Evolutionary conservation across 805 yeast species (phyloP), one percentile per base, ranked within the genome.

Genomic region (Tetrapisispora arboricola): DNA sequence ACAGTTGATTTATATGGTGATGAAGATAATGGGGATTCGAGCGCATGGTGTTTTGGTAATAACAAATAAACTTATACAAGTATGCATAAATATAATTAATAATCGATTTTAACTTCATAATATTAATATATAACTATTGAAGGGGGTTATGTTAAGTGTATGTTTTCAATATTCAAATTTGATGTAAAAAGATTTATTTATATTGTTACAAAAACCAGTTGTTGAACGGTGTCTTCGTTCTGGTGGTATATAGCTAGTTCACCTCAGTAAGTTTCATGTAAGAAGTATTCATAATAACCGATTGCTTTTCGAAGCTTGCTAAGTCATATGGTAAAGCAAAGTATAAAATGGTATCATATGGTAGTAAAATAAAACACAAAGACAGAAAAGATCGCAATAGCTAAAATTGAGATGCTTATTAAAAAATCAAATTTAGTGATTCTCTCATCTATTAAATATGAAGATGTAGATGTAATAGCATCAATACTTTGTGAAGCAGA

Each of bases 41-140:
- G 51, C 22, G 54, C 50, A 18, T 60, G 65, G 65, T 45, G 55
- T 11, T 42, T 60, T 16, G 63, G 63, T 12, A 58, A 58, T 8
- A 58, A 58, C 33, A 24, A 24, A 31, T 31, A 22, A 38, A 9
- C 3, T 30, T 6, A 11, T 11, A 11, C 12, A 11, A 25, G 6
- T 25, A 11, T 25, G 13, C 13, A 25, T 7, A 7, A 7, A 25
- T 10, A 11, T 25, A 11, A 7, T 25, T 11, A 4, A 25, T 11
- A 11, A 6, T 25, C 13, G 10, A 22, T 25, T 11, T n/a, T n/a
- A n/a, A n/a, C n/a, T n/a, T n/a, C n/a, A n/a, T n/a, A n/a, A n/a
- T n/a, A n/a, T n/a, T n/a, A n/a, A n/a, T n/a, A n/a, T n/a, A n/a
- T n/a, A n/a, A n/a, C n/a, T n/a, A n/a, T n/a, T n/a, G n/a, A n/a